These are phyloP conservation scores for Hypoxylon sp. DNA, from an alignment of 2,329 filamentous ascomycete genomes.

Conservation along the genomic window DNA sequence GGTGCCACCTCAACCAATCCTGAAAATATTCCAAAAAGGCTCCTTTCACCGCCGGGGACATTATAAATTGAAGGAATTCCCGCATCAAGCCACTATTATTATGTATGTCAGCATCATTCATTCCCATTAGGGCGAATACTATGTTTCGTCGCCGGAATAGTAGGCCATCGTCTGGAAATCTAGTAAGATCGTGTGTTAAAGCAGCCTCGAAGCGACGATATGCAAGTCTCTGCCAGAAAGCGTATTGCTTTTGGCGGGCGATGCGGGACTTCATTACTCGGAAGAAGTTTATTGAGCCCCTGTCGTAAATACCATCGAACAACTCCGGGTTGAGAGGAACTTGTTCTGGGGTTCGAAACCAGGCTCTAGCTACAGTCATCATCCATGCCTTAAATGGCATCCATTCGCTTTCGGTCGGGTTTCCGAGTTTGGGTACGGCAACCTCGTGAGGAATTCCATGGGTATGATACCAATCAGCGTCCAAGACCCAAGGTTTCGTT, in stretches of 20 bases:
- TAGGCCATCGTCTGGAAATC: not conserved
- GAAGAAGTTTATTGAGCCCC: slow-evolving; percentile 22
- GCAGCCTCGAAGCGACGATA: not conserved
- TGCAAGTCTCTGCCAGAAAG: not conserved
- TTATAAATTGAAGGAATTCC: slow-evolving; percentile 8
- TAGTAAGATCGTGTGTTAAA: not conserved
- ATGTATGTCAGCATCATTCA: not conserved
- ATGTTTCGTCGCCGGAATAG: not conserved
- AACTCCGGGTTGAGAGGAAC: not conserved
- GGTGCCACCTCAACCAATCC: not conserved
- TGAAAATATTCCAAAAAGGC: slow-evolving; percentile 10
- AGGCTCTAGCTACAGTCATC: slow-evolving; percentile 3
- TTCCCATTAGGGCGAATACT: slow-evolving; percentile 12
- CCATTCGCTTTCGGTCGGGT: not conserved
- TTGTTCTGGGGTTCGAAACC: not conserved
- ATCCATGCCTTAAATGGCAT: slow-evolving; percentile 25
- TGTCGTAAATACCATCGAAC: not conserved
- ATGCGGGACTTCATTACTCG: slow-evolving; percentile 22
- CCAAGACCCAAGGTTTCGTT: not conserved
- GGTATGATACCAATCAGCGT: slow-evolving; percentile 2
- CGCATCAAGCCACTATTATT: not conserved
- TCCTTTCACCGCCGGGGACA: not conserved
- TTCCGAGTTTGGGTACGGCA: not conserved
- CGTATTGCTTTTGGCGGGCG: not conserved
- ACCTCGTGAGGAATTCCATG: slow-evolving; percentile 26